These are phyloP conservation scores for Dioscorea cayenensis DNA, from an alignment of 116 monocot genomes.

Conservation along the genomic window DNA sequence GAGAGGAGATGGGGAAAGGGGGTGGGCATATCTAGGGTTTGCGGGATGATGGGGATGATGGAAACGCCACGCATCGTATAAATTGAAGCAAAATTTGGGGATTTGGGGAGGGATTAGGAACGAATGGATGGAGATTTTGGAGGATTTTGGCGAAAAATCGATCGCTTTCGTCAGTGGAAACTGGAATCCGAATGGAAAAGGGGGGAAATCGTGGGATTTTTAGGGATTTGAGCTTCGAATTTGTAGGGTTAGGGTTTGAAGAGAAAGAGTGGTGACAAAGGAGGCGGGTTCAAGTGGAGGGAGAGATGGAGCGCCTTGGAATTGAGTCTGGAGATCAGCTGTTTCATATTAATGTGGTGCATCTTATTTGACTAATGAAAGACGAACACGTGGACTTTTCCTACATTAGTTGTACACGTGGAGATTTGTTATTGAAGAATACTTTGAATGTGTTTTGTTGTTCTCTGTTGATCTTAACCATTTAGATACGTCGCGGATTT, in stretches of 20 bases:
- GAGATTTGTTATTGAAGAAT: too few species aligned
- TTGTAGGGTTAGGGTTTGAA: neutral
- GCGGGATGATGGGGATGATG: neutral
- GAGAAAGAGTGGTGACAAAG: neutral
- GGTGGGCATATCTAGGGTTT: conserved; percentile 10
- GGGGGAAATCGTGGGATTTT: neutral
- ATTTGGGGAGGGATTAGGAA: neutral
- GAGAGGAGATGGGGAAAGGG: conserved; percentile 9
- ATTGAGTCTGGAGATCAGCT: neutral
- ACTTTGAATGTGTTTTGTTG: too few species aligned
- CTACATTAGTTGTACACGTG: too few species aligned
- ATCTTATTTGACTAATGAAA: neutral
- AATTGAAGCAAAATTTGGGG: neutral
- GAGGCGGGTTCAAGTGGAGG: neutral
- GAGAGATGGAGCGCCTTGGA: neutral
- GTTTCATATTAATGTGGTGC: too few species aligned
- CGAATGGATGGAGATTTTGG: neutral
- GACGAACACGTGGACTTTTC: neutral
- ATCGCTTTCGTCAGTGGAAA: neutral
- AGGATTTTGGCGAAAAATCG: neutral
- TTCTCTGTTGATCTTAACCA: too few species aligned
- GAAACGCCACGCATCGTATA: neutral
- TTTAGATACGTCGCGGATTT: too few species aligned
- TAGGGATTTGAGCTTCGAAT: too few species aligned
- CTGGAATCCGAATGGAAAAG: neutral